These are phyloP conservation scores for Metschnikowia peoriensis DNA, from an alignment of 805 yeast species.

Conservation along the genomic window DNA sequence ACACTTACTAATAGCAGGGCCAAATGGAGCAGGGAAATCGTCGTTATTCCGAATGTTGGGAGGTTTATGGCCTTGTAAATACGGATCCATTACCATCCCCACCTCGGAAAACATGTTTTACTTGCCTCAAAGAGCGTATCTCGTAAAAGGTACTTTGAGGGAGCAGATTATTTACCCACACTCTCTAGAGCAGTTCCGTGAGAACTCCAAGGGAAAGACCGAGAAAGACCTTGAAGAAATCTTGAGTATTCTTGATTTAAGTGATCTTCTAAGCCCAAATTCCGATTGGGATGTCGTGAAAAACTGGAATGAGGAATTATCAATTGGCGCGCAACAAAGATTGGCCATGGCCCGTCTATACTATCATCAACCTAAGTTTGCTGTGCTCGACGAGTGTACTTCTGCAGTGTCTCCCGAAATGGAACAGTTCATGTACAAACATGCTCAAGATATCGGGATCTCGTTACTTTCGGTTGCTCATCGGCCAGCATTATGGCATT, in stretches of 20 bases:
- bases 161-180: conserved; percentile 92
- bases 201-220: conserved; percentile 33
- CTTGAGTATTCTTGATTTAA: conserved; percentile 56
- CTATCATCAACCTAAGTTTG: conserved; percentile 89
- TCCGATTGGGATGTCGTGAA: conserved; percentile 57
- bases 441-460: conserved; percentile 76
- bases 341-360: conserved; percentile 90
- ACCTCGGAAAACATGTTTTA: conserved; percentile 69
- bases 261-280: conserved; percentile 45
- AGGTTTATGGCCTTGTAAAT: conserved; percentile 84
- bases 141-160: conserved; percentile 73
- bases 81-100: conserved; percentile 62
- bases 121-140: conserved; percentile 89
- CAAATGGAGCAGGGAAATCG: conserved; percentile 95
- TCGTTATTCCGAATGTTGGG: conserved; percentile 88
- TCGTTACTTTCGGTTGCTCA: conserved; percentile 90
- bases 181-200: conserved; percentile 54
- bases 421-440: conserved; percentile 84
- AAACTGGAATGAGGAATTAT: conserved; percentile 86
- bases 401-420: conserved; percentile 89
- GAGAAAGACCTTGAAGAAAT: conserved; percentile 54
- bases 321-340: conserved; percentile 90
- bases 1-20: conserved; percentile 87
- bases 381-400: conserved; percentile 94
- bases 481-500: conserved; percentile 88